phyloP scores from a whole-genome alignment of 139 green algal species.

The Picochlorum costavermella region DNA sequence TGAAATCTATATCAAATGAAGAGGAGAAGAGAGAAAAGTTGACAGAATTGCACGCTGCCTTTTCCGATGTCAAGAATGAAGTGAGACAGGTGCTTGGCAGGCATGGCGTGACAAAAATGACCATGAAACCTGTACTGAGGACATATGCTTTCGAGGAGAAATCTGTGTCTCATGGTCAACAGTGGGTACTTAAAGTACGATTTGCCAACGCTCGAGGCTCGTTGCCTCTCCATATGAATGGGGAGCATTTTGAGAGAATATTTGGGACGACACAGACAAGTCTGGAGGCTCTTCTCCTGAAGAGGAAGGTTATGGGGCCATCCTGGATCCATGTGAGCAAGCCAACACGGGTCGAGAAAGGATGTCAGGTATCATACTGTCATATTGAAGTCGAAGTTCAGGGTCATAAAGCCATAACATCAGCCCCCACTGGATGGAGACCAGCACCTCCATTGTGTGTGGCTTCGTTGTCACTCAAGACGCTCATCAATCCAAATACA shows the following conservation, averaged over 20 bases:
- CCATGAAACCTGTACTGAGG: constrained; percentile 79
- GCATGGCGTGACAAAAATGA: constrained; percentile 56
- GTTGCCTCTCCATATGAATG: constrained; percentile 53
- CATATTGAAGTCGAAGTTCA: constrained; percentile 75
- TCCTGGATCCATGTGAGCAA: constrained; percentile 67
- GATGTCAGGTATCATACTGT: constrained; percentile 74
- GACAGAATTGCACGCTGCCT: constrained; percentile 33
- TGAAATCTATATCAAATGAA: constrained; percentile 33
- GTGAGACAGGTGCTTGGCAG: constrained; percentile 52
- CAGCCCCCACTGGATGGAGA: constrained; percentile 5
- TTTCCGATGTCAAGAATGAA: constrained; percentile 65
- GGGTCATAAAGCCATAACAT: constrained; percentile 48
- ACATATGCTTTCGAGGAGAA: constrained; percentile 88
- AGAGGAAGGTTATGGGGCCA: constrained; percentile 86
- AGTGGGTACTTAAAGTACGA: constrained; percentile 90
- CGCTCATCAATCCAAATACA: constrained; percentile 54
- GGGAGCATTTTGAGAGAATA: constrained; percentile 49
- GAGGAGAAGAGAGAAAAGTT: constrained; percentile 39
- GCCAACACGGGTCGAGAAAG: constrained; percentile 27
- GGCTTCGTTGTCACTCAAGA: constrained; percentile 83
- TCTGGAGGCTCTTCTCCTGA: constrained; percentile 86
- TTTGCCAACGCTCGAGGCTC: constrained; percentile 49
- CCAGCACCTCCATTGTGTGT: constrained; percentile 70
- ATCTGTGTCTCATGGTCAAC: constrained; percentile 58
- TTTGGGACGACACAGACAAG: constrained; percentile 60